These are phyloP conservation scores for Rhodamnia argentea DNA, from an alignment of 345 rosid species.

Conservation along the genomic window DNA sequence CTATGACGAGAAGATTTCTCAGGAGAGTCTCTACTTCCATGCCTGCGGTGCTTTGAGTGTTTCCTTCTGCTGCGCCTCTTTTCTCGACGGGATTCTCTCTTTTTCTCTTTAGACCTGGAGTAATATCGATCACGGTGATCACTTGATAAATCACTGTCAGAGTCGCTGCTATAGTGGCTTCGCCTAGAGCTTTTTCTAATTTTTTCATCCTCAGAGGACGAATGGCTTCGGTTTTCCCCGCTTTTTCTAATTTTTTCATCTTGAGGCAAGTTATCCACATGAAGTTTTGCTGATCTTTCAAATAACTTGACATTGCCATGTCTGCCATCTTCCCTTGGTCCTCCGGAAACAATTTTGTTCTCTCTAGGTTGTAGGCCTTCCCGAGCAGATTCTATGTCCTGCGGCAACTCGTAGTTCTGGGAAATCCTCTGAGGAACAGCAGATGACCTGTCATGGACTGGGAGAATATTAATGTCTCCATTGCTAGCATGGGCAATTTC, in stretches of 20 bases:
- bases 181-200: constrained; percentile 17
- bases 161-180: constrained; percentile 30
- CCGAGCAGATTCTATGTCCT: neutral
- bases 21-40: constrained; percentile 29
- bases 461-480: constrained; percentile 6
- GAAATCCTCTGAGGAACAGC: neutral
- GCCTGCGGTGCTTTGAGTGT: constrained; percentile 41
- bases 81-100: constrained; percentile 42
- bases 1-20: constrained; percentile 27
- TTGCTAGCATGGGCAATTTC: constrained; percentile 11
- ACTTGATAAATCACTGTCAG: constrained; percentile 42
- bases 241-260: neutral
- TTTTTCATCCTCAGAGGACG: constrained; percentile 54
- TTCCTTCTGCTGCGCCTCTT: constrained; percentile 59
- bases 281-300: constrained; percentile 8
- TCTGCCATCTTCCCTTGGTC: constrained; percentile 8
- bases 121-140: constrained; percentile 27
- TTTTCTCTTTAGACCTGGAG: constrained; percentile 52
- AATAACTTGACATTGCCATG: constrained; percentile 1
- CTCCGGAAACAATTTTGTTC: neutral
- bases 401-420: neutral
- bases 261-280: constrained; percentile 2
- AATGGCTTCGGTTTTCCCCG: constrained; percentile 11
- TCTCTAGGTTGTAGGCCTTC: neutral
- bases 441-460: constrained; percentile 6